These are phyloP conservation scores for Trichoderma atroviride DNA, from an alignment of 2,329 filamentous ascomycete genomes.

Conservation along the genomic window DNA sequence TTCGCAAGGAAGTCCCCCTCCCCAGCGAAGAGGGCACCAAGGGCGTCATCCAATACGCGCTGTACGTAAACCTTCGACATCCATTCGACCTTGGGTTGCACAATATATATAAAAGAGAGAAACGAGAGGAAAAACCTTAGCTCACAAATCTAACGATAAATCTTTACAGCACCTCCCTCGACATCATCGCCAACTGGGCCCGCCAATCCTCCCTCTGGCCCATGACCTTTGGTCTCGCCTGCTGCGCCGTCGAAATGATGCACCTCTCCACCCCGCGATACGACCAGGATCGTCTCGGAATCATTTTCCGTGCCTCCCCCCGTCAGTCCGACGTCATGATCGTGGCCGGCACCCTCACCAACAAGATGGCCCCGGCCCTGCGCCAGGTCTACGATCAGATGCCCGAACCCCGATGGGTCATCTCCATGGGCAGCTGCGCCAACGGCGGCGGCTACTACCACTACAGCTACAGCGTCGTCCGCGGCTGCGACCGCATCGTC, in stretches of 20 bases:
- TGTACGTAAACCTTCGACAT: constrained; percentile 62
- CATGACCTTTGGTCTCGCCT: constrained; percentile 85
- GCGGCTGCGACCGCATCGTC: constrained; percentile 75
- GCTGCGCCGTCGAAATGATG: constrained; percentile 94
- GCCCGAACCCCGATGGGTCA: constrained; percentile 86
- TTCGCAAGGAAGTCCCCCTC: constrained; percentile 72
- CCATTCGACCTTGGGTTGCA: not conserved
- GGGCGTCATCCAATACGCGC: constrained; percentile 79
- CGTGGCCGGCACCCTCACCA: constrained; percentile 87
- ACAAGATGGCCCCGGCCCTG: constrained; percentile 93
- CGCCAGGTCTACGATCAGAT: constrained; percentile 95
- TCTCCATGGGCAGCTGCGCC: constrained; percentile 81
- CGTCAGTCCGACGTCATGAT: constrained; percentile 93
- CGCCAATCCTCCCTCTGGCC: constrained; percentile 85
- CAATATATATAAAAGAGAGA: not conserved
- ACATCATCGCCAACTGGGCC: constrained; percentile 81
- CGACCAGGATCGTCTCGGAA: constrained; percentile 85
- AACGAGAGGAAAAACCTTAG: not conserved
- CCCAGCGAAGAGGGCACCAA: constrained; percentile 79
- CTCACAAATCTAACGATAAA: not conserved
- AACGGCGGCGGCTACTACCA: constrained; percentile 88
- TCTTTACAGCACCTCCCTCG: constrained; percentile 67
- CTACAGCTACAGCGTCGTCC: constrained; percentile 77
- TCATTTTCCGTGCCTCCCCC: constrained; percentile 87
- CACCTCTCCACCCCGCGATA: constrained; percentile 84